Evolutionary conservation across 2,329 filamentous ascomycete genomes (phyloP).

Genomic region (Akanthomyces uredinophilus): DNA sequence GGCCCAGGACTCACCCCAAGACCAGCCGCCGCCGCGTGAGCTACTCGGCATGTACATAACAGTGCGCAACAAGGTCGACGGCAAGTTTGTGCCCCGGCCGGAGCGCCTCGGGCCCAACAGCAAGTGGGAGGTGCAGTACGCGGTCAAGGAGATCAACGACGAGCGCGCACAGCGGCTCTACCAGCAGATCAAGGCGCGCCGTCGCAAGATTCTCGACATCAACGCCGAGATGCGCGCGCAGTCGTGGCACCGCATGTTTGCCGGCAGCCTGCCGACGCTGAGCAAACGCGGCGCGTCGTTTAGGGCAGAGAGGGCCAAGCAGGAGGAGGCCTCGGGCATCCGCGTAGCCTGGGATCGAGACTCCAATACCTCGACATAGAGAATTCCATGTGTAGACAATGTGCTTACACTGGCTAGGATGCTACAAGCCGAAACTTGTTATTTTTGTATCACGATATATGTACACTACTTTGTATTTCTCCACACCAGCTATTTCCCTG

Average conservation of each 20-base stretch:
- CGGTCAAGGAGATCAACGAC: conserved; percentile 56
- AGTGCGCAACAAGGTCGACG: conserved; percentile 68
- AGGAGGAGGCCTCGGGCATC: conserved; percentile 43
- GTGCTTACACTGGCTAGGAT: not conserved
- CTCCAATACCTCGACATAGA: not conserved
- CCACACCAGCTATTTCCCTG: not conserved
- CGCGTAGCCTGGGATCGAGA: conserved; percentile 42
- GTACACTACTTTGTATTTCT: conserved; percentile 10
- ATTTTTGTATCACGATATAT: not conserved
- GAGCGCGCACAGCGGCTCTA: conserved; percentile 50
- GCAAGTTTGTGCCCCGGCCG: conserved; percentile 57
- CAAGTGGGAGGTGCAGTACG: conserved; percentile 75
- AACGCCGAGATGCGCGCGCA: conserved; percentile 37
- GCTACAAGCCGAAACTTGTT: not conserved
- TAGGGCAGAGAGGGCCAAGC: conserved; percentile 49
- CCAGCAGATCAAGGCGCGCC: conserved; percentile 48
- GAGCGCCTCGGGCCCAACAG: conserved; percentile 31
- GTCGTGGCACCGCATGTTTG: conserved; percentile 44
- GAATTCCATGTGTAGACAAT: not conserved
- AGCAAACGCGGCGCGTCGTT: conserved; percentile 53
- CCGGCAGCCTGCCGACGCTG: conserved; percentile 33
- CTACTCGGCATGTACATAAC: conserved; percentile 68
- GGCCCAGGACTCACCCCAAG: not conserved
- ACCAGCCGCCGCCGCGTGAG: conserved; percentile 21
- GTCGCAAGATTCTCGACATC: conserved; percentile 41